Evolutionary conservation across 1,284 basidiomycete species (phyloP).

Genomic region (Fomitopsis pinicola): DNA sequence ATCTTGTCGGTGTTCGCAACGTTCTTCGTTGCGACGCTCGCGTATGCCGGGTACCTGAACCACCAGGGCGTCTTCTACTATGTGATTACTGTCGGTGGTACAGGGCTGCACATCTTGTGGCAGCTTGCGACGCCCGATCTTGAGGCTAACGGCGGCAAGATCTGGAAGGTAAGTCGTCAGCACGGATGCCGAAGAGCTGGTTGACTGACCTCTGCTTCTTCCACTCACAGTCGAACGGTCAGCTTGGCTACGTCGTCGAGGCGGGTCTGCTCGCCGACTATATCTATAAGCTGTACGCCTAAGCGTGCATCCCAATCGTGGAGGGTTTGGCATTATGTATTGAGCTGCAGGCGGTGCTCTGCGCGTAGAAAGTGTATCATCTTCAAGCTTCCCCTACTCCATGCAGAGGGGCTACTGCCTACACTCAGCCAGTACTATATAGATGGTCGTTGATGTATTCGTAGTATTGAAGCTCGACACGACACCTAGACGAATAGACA

Average conservation of each 20-base stretch:
- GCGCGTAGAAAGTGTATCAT: not conserved
- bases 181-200: not conserved
- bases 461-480: not conserved
- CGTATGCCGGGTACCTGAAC: conserved; percentile 31
- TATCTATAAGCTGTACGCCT: not conserved
- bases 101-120: conserved; percentile 40
- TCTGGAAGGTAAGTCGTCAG: conserved; percentile 5
- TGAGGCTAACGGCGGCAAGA: not conserved
- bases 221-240: conserved; percentile 3
- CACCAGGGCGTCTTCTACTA: conserved; percentile 37
- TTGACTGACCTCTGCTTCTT: not conserved
- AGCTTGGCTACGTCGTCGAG: conserved; percentile 8
- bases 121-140: conserved; percentile 30
- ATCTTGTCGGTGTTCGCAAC: conserved; percentile 41
- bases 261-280: conserved; percentile 8
- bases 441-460: not conserved
- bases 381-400: too few species aligned
- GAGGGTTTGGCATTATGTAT: not conserved
- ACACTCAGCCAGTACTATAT: not conserved
- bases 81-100: conserved; percentile 35
- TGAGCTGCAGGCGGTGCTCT: not conserved
- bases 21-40: conserved; percentile 35
- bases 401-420: not conserved
- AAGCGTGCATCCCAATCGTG: not conserved
- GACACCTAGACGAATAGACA: not conserved